phyloP scores from a whole-genome alignment of 2,329 filamentous ascomycete species.

The Fusarium abutilonis region DNA sequence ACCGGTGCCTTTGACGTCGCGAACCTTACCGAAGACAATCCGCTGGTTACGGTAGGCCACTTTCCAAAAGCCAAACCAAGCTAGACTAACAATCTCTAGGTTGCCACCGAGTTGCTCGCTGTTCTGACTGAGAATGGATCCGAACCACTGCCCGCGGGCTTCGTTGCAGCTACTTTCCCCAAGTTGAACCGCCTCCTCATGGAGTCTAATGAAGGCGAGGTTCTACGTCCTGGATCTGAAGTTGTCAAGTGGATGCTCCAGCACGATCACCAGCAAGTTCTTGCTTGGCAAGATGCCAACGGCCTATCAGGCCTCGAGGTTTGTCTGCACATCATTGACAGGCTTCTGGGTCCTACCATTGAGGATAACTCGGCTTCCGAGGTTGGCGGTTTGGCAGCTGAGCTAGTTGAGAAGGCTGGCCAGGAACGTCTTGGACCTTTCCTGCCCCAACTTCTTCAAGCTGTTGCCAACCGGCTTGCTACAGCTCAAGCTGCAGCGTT shows the following conservation, averaged over 20 bases:
- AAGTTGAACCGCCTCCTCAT: constrained; percentile 86
- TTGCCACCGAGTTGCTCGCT: constrained; percentile 85
- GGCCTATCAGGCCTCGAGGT: constrained; percentile 88
- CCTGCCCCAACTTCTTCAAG: constrained; percentile 85
- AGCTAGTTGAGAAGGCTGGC: constrained; percentile 94
- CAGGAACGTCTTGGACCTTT: constrained; percentile 91
- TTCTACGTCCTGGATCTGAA: constrained; percentile 86
- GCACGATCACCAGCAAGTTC: constrained; percentile 89
- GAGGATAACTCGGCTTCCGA: constrained; percentile 96
- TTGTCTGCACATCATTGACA: constrained; percentile 90
- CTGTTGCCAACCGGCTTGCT: constrained; percentile 85
- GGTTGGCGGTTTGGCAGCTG: constrained; percentile 91
- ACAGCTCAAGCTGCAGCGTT: constrained; percentile 87
- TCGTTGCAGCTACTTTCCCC: constrained; percentile 85
- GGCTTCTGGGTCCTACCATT: constrained; percentile 82
- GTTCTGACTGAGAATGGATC: constrained; percentile 84
- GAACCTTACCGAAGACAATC: constrained; percentile 83
- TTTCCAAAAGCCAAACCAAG: not conserved
- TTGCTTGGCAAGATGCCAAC: constrained; percentile 83
- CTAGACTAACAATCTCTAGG: constrained; percentile 51
- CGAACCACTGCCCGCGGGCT: constrained; percentile 85
- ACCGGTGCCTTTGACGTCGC: constrained; percentile 91
- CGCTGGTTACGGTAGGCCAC: constrained; percentile 74
- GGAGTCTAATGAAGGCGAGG: constrained; percentile 83
- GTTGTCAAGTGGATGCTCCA: constrained; percentile 88